Evolutionary conservation across 305 asterid genomes (phyloP).

Genomic region (Plantago coronopus): DNA sequence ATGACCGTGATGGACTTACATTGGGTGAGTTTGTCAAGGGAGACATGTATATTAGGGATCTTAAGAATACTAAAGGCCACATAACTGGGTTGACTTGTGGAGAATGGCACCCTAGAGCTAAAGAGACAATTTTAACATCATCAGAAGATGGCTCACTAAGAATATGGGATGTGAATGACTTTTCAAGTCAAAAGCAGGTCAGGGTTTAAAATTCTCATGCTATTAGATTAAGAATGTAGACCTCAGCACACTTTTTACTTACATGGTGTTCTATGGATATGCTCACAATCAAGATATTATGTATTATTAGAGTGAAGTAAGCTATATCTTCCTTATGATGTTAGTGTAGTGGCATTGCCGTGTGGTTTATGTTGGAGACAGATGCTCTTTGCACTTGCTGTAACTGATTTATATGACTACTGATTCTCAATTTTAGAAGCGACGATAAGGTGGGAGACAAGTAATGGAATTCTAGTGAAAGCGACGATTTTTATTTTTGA

Average conservation of each 20-base stretch:
- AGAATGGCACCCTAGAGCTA: conserved; percentile 85
- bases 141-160: conserved; percentile 94
- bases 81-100: conserved; percentile 94
- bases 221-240: not conserved
- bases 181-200: conserved; percentile 89
- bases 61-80: conserved; percentile 94
- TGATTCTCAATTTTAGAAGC: too few relatives aligned
- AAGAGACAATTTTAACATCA: conserved; percentile 83
- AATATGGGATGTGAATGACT: conserved; percentile 92
- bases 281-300: not conserved
- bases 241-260: conserved; percentile 7
- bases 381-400: too few relatives aligned
- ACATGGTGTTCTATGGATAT: not conserved
- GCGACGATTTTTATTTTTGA: too few relatives aligned
- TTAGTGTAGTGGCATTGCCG: too few relatives aligned
- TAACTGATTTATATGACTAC: too few relatives aligned
- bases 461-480: too few relatives aligned
- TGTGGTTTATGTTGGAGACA: too few relatives aligned
- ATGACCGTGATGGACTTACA: conserved; percentile 94
- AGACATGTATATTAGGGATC: conserved; percentile 95
- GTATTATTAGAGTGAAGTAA: not conserved
- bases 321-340: too few relatives aligned
- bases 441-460: too few relatives aligned
- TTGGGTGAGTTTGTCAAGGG: conserved; percentile 91
- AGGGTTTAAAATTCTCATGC: conserved; percentile 18